Percentiles rank a stretch among this genome's conserved stretches.
Evolutionary conservation across 148 eudicot species (phyloP).

Genomic region (Agrostemma githago): DNA sequence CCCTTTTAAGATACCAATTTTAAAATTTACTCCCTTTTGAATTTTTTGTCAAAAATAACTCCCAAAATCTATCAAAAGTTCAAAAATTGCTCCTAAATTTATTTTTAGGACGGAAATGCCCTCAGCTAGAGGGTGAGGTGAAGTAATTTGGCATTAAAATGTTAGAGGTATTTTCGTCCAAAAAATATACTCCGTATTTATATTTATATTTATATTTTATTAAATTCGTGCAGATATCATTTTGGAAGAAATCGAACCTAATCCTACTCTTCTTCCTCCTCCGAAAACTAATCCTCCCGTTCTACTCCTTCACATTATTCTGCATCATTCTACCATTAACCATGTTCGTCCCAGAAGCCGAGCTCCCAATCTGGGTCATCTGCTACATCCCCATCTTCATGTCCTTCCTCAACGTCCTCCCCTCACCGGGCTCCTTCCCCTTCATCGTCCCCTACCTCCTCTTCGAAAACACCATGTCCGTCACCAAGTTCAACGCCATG

Average conservation of each 20-base stretch:
- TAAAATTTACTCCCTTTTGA: too few species aligned
- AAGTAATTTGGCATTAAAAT: too few species aligned
- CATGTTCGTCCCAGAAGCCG: slow-evolving; percentile 82
- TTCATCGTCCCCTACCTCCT: slow-evolving; percentile 82
- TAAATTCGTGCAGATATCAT: slow-evolving; percentile 44
- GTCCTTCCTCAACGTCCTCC: slow-evolving; percentile 72
- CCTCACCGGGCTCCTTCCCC: slow-evolving; percentile 68
- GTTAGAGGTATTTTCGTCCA: too few species aligned
- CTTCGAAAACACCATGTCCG: slow-evolving; percentile 89
- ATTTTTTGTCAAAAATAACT: too few species aligned
- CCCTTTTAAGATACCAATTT: too few species aligned
- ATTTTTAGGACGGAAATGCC: too few species aligned
- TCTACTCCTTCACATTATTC: slow-evolving; percentile 83
- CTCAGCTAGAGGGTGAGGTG: too few species aligned
- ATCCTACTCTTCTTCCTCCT: slow-evolving; percentile 70
- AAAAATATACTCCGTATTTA: too few species aligned
- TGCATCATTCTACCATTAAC: slow-evolving; percentile 78
- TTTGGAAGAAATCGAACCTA: slow-evolving; percentile 69
- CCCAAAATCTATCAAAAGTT: too few species aligned
- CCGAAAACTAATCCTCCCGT: slow-evolving; percentile 71
- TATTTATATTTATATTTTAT: too few species aligned
- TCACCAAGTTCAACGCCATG: slow-evolving; percentile 89
- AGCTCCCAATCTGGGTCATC: slow-evolving; percentile 66
- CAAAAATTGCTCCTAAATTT: too few species aligned
- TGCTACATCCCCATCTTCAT: slow-evolving; percentile 66